phyloP scores from a whole-genome alignment of 2,329 filamentous ascomycete genomes.

The Talaromyces marneffei region DNA sequence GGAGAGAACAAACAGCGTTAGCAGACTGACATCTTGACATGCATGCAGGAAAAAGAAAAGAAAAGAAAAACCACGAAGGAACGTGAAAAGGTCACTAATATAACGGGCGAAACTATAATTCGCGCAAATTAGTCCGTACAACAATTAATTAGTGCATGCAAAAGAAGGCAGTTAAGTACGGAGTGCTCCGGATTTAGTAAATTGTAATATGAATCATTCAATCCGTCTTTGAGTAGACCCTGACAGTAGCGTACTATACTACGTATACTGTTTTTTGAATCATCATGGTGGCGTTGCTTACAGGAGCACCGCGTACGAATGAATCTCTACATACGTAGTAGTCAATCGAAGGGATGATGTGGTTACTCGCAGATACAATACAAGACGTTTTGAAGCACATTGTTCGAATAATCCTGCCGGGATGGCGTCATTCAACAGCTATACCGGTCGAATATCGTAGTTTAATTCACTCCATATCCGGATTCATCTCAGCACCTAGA shows the following conservation, averaged over 20 bases:
- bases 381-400: not conserved
- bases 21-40: not conserved
- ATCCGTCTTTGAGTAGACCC: not conserved
- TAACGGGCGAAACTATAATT: not conserved
- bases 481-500: not conserved
- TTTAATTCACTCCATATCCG: not conserved
- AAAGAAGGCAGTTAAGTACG: not conserved
- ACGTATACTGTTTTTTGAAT: not conserved
- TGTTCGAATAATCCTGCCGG: not conserved
- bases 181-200: not conserved
- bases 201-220: not conserved
- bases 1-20: not conserved
- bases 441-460: not conserved
- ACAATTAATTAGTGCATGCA: not conserved
- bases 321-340: no score
- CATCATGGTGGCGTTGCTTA: not conserved
- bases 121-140: not conserved
- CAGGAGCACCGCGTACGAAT: not conserved
- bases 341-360: not conserved
- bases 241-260: not conserved
- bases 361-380: not conserved
- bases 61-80: not conserved
- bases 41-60: not conserved
- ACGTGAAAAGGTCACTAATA: not conserved
- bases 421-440: not conserved